These are phyloP conservation scores for Dysphania ambrosioides DNA, from an alignment of 148 eudicot genomes.

Conservation along the genomic window DNA sequence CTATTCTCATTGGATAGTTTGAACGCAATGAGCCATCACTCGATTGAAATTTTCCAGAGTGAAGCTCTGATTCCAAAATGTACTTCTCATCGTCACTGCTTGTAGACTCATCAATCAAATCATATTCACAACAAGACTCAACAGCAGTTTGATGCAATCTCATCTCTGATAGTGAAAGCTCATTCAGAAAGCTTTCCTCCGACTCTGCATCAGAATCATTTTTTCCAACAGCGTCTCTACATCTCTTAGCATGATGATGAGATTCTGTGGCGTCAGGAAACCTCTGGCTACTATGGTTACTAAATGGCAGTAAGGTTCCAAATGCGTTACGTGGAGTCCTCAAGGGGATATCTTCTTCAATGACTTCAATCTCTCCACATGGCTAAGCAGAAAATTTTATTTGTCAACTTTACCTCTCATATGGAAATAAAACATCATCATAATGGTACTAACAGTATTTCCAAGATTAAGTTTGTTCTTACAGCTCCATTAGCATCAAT, in stretches of 20 bases:
- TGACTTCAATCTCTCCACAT: constrained; percentile 79
- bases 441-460: constrained; percentile 4
- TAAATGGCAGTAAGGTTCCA: constrained; percentile 59
- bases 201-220: constrained; percentile 74
- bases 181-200: constrained; percentile 67
- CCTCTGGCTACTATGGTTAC: constrained; percentile 33
- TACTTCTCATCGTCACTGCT: constrained; percentile 73
- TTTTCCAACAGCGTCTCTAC: constrained; percentile 32
- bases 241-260: constrained; percentile 29
- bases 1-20: constrained; percentile 28
- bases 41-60: constrained; percentile 35
- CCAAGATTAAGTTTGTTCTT: constrained; percentile 37
- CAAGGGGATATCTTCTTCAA: constrained; percentile 74
- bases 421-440: constrained; percentile 12
- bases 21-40: constrained; percentile 30
- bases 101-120: constrained; percentile 37
- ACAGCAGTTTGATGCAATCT: constrained; percentile 65
- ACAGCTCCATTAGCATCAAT: constrained; percentile 77
- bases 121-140: constrained; percentile 38
- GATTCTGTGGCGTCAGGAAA: constrained; percentile 26
- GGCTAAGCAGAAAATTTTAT: constrained; percentile 40
- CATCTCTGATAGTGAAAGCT: constrained; percentile 66
- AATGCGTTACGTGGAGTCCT: constrained; percentile 89
- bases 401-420: constrained; percentile 20
- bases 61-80: constrained; percentile 32